Conservation (phyloP, 2,329 filamentous ascomycete genomes). For the Tympanopsis confertula region DNA sequence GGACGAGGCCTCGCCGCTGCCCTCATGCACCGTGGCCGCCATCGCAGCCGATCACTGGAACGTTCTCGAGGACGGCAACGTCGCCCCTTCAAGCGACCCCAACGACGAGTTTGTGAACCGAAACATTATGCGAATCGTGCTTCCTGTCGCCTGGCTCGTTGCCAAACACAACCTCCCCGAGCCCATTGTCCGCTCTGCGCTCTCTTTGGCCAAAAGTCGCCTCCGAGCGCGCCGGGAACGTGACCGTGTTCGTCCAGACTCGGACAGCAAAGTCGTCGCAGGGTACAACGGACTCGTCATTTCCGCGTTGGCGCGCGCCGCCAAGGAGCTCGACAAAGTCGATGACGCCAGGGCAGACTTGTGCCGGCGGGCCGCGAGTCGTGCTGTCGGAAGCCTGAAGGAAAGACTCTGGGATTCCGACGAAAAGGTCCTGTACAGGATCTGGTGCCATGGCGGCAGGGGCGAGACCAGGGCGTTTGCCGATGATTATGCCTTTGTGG, state of each 20-base stretch:
- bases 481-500: conserved; percentile 88
- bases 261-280: conserved; percentile 82
- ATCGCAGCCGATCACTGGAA: conserved; percentile 78
- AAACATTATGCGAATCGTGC: conserved; percentile 70
- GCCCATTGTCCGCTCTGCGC: conserved; percentile 54
- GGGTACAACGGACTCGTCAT: conserved; percentile 86
- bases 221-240: conserved; percentile 61
- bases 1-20: no score
- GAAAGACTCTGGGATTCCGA: conserved; percentile 59
- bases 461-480: conserved; percentile 66
- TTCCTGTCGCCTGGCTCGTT: conserved; percentile 57
- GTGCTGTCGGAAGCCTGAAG: conserved; percentile 62
- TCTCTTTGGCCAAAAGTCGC: conserved; percentile 55
- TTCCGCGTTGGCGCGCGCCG: conserved; percentile 65
- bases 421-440: conserved; percentile 55
- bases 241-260: conserved; percentile 62
- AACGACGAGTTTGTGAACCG: conserved; percentile 92
- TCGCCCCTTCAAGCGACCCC: conserved; percentile 69
- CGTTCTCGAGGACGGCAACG: conserved; percentile 73
- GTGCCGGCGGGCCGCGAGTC: conserved; percentile 56
- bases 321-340: conserved; percentile 51
- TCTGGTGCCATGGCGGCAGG: conserved; percentile 56
- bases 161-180: conserved; percentile 64
- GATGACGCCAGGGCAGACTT: conserved; percentile 41
- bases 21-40: conserved; percentile 57